Conservation (phyloP, 2,329 filamentous ascomycete species). For the Xylaria arbuscula region DNA sequence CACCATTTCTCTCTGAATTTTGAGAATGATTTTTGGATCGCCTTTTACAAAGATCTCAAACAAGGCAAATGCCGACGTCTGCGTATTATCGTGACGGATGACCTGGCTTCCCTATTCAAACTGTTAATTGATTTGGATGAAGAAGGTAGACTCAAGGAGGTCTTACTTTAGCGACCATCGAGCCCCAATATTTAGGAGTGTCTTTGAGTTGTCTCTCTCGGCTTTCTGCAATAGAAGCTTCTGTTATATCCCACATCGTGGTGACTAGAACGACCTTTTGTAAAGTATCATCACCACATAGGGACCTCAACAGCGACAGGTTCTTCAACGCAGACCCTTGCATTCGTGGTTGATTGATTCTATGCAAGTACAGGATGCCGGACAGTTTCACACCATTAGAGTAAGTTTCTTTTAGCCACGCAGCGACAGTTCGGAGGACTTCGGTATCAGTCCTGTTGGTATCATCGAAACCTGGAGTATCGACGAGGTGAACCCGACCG, state of each 20-base stretch:
- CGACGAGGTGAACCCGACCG: conserved; percentile 27
- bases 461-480: conserved; percentile 38
- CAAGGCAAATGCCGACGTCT: conserved; percentile 10
- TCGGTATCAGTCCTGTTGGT: conserved; percentile 25
- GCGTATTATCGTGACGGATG: conserved; percentile 22
- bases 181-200: conserved; percentile 16
- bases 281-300: conserved; percentile 27
- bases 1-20: conserved; percentile 19
- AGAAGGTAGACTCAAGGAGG: not conserved
- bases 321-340: conserved; percentile 27
- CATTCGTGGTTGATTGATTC: conserved; percentile 28
- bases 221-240: conserved; percentile 8
- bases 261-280: conserved; percentile 27
- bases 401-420: conserved; percentile 28
- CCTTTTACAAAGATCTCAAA: conserved; percentile 14
- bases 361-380: conserved; percentile 33
- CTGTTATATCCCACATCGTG: conserved; percentile 42
- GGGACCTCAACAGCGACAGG: conserved; percentile 19
- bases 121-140: not conserved
- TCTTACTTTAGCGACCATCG: conserved; percentile 22
- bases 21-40: conserved; percentile 14
- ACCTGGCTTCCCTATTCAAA: conserved; percentile 21
- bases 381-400: conserved; percentile 7
- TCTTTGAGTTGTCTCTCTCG: conserved; percentile 23
- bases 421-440: conserved; percentile 23